Percentiles rank a stretch among this genome's conserved stretches.
phyloP scores from a whole-genome alignment of 2,329 filamentous ascomycete genomes.

The Hymenoscyphus scutula region DNA sequence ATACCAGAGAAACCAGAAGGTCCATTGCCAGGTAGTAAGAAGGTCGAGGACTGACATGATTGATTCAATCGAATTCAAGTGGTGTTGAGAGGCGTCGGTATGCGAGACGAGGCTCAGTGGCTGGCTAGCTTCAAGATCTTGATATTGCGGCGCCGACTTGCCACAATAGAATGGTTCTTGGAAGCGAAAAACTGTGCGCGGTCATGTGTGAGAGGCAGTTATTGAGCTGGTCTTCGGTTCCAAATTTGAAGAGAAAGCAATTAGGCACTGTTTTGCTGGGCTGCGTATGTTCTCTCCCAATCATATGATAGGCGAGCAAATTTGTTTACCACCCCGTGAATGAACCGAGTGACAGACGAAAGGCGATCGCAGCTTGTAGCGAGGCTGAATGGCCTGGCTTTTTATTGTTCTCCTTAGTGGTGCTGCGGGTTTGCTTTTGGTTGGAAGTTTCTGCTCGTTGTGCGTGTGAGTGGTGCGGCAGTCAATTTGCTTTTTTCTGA shows the following conservation, averaged over 20 bases:
- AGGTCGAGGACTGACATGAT: conserved; percentile 16
- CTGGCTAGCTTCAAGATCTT: conserved; percentile 1
- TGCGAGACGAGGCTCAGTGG: too few species aligned
- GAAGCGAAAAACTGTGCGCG: conserved; percentile 10
- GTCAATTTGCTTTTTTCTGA: conserved; percentile 10
- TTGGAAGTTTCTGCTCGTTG: conserved; percentile 5
- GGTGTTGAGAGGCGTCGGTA: too few species aligned
- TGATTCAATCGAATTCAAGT: too few species aligned
- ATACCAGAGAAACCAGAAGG: conserved; percentile 30
- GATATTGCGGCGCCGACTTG: conserved; percentile 10
- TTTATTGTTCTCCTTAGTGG: not conserved
- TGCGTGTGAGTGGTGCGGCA: conserved; percentile 8
- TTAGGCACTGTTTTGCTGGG: not conserved
- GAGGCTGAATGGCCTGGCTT: conserved; percentile 14
- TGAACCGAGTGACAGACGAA: too few species aligned
- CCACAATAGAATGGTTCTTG: conserved; percentile 15
- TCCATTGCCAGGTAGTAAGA: conserved; percentile 21
- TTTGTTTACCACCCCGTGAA: not conserved
- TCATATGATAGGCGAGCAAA: conserved; percentile 8
- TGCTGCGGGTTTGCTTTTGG: conserved; percentile 8
- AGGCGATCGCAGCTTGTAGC: not conserved
- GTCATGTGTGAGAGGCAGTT: conserved; percentile 16
- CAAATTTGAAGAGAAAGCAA: not conserved
- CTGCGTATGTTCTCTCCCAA: not conserved
- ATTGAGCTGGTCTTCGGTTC: not conserved